These are phyloP conservation scores for Mortierella sp. DNA, from an alignment of 371 early-diverging fungal genomes.

Conservation along the genomic window DNA sequence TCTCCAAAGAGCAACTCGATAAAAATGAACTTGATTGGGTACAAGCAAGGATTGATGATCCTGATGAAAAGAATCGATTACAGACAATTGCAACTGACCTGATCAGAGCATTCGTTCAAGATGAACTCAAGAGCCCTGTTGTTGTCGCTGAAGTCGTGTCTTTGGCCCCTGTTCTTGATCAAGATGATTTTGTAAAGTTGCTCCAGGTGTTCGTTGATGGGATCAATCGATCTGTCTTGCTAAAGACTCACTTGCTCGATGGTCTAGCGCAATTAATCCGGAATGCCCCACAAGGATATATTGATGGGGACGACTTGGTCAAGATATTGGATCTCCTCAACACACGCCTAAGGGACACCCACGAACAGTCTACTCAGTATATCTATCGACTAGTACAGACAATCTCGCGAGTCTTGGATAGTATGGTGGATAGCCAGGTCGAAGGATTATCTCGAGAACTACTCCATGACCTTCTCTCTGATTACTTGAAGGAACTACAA, in stretches of 20 bases:
- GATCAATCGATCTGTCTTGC: background rate
- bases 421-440: background rate
- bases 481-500: background rate
- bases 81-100: background rate
- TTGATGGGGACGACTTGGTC: background rate
- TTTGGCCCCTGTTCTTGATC: background rate
- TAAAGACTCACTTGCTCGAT: background rate
- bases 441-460: background rate
- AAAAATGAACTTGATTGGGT: background rate
- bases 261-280: background rate
- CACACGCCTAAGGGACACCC: no score
- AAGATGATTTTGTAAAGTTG: background rate
- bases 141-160: no score
- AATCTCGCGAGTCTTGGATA: background rate
- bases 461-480: background rate
- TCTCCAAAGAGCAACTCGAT: background rate
- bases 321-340: no score
- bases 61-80: background rate
- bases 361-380: background rate
- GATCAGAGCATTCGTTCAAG: background rate
- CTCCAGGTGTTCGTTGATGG: background rate
- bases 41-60: background rate
- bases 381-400: background rate
- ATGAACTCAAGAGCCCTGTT: background rate
- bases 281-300: background rate